phyloP scores from a whole-genome alignment of 1,139 yeast species.

The Nematodospora anomalae region DNA sequence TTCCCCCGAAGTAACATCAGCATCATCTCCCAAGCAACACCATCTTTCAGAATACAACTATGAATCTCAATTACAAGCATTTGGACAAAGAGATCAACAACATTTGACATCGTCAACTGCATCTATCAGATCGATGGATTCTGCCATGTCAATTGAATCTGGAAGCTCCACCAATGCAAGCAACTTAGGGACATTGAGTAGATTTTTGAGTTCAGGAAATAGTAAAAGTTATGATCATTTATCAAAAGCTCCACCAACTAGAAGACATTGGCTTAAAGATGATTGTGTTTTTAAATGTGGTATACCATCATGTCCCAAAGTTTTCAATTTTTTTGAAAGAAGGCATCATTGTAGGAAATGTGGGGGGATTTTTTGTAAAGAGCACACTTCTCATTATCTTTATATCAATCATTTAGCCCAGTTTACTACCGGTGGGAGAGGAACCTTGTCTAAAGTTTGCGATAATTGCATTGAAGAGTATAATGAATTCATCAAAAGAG shows the following conservation, averaged over 20 bases:
- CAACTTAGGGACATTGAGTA: slow-evolving; percentile 5
- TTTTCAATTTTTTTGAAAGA: slow-evolving; percentile 75
- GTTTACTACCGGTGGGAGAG: slow-evolving; percentile 74
- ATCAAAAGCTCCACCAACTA: slow-evolving; percentile 52
- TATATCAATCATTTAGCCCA: slow-evolving; percentile 70
- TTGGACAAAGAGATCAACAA: slow-evolving; percentile 7
- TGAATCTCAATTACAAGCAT: slow-evolving; percentile 14
- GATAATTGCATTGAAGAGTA: slow-evolving; percentile 71
- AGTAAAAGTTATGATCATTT: slow-evolving; percentile 30
- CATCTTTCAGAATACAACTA: slow-evolving; percentile 10
- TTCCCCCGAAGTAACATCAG: slow-evolving; percentile 63
- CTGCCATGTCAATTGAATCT: slow-evolving; percentile 34
- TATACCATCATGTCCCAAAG: slow-evolving; percentile 54
- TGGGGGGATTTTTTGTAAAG: slow-evolving; percentile 87
- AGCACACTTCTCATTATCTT: slow-evolving; percentile 54
- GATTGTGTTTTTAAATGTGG: slow-evolving; percentile 61
- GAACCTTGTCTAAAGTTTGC: slow-evolving; percentile 77
- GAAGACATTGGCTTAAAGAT: slow-evolving; percentile 81
- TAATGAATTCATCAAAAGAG: slow-evolving; percentile 48
- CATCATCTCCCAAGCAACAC: slow-evolving; percentile 9
- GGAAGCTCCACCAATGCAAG: slow-evolving; percentile 18
- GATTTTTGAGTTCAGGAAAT: slow-evolving; percentile 9
- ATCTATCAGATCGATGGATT: slow-evolving; percentile 39
- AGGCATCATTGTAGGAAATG: slow-evolving; percentile 94
- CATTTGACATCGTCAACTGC: slow-evolving; percentile 20